These are phyloP conservation scores for Cyberlindnera xishuangbannaensis DNA, from an alignment of 805 yeast species.

Conservation along the genomic window DNA sequence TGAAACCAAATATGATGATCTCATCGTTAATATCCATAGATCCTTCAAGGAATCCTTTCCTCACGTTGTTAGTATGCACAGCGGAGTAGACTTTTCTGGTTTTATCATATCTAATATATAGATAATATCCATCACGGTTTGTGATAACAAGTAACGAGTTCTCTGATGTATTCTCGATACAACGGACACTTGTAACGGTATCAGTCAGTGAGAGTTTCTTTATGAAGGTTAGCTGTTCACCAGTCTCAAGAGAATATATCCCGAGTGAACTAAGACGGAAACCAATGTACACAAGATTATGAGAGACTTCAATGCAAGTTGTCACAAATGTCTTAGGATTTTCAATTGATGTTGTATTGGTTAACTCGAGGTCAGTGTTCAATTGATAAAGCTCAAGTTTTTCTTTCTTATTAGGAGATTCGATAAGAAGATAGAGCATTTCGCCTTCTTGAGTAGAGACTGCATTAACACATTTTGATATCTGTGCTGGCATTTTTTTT, in stretches of 20 bases:
- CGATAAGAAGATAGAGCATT: slow-evolving; percentile 39
- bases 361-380: slow-evolving; percentile 25
- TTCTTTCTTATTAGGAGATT: slow-evolving; percentile 63
- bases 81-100: slow-evolving; percentile 21
- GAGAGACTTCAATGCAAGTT: slow-evolving; percentile 47
- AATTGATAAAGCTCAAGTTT: slow-evolving; percentile 42
- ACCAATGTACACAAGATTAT: slow-evolving; percentile 49
- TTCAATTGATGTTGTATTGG: slow-evolving; percentile 19
- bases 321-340: slow-evolving; percentile 50
- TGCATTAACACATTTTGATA: slow-evolving; percentile 47
- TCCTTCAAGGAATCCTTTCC: slow-evolving; percentile 82
- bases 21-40: slow-evolving; percentile 40
- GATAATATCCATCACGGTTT: slow-evolving; percentile 62
- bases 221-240: slow-evolving; percentile 23
- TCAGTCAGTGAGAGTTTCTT: slow-evolving; percentile 59
- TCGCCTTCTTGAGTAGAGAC: slow-evolving; percentile 28
- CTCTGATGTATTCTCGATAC: slow-evolving; percentile 26
- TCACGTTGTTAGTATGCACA: slow-evolving; percentile 53
- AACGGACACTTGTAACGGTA: slow-evolving; percentile 52
- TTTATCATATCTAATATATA: slow-evolving; percentile 32
- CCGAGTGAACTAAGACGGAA: slow-evolving; percentile 67
- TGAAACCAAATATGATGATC: slow-evolving; percentile 71
- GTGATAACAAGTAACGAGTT: slow-evolving; percentile 38
- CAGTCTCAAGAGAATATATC: slow-evolving; percentile 37
- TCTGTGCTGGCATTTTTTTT: slow-evolving; percentile 21